Conservation (phyloP, 306 rosid species). For the Glycine latifolia region DNA sequence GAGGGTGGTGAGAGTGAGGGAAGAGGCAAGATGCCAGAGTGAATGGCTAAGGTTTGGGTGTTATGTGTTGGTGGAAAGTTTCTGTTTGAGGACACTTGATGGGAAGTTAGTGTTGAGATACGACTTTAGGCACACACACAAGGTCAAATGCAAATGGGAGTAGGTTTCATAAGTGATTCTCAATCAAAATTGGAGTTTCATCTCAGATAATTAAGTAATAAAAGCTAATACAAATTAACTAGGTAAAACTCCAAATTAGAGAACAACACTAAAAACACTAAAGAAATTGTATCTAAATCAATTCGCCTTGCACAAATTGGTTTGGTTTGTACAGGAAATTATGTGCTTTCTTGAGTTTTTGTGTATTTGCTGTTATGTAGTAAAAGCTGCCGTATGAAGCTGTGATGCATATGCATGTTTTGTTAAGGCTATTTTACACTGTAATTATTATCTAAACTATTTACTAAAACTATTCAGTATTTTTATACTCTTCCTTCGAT, state of each 20-base stretch:
- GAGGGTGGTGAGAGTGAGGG: conserved; percentile 59
- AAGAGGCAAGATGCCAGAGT: conserved; percentile 52
- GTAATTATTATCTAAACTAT: too few species aligned
- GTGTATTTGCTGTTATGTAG: not conserved
- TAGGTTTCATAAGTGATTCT: not conserved
- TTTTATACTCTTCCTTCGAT: too few species aligned
- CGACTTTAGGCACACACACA: conserved; percentile 69
- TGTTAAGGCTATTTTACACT: too few species aligned
- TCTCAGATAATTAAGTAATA: too few species aligned
- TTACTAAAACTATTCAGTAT: too few species aligned
- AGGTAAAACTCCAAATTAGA: too few species aligned
- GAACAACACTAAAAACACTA: too few species aligned
- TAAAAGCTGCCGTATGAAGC: not conserved
- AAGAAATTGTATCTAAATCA: too few species aligned
- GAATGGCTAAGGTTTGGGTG: conserved; percentile 69
- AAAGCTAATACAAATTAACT: too few species aligned
- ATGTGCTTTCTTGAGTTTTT: not conserved
- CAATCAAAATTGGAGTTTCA: too few species aligned
- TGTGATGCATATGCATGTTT: not conserved
- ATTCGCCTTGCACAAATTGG: not conserved
- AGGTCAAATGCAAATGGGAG: conserved; percentile 66
- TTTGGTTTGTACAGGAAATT: not conserved
- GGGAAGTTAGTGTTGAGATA: conserved; percentile 61
- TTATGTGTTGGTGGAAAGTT: conserved; percentile 75
- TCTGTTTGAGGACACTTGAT: conserved; percentile 64